These are phyloP conservation scores for Wallacemonas rigidus DNA, from an alignment of 208 protist species.

Conservation along the genomic window DNA sequence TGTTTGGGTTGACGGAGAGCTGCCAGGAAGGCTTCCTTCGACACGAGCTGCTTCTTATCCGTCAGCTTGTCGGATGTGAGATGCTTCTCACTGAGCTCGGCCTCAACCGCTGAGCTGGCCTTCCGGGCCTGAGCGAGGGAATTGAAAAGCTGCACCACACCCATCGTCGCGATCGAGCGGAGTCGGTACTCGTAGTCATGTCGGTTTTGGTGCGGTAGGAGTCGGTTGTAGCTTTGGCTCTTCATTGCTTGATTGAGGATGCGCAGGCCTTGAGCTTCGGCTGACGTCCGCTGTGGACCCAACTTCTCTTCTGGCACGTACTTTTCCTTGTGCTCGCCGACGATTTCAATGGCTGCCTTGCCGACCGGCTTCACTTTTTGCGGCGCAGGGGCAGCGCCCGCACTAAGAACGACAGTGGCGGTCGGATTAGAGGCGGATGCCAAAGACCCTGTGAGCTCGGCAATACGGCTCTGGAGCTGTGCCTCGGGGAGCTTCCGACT, in stretches of 20 bases:
- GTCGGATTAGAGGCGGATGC: not conserved
- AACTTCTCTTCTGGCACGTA: conserved; percentile 38
- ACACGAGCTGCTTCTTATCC: conserved; percentile 77
- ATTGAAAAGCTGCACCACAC: conserved; percentile 89
- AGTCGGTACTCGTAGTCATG: conserved; percentile 92
- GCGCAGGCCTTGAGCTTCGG: conserved; percentile 68
- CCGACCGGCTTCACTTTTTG: conserved; percentile 48
- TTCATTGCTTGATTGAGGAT: conserved; percentile 78
- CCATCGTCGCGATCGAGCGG: conserved; percentile 75
- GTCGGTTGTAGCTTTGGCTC: conserved; percentile 76
- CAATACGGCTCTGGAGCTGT: conserved; percentile 62
- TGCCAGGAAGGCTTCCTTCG: conserved; percentile 78
- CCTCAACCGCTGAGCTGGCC: conserved; percentile 54
- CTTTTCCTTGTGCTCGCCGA: conserved; percentile 47
- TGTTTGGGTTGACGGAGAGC: conserved; percentile 60
- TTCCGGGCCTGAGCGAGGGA: conserved; percentile 79
- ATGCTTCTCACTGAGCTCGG: conserved; percentile 30
- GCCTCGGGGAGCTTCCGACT: conserved; percentile 64
- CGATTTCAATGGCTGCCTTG: conserved; percentile 67
- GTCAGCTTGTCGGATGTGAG: conserved; percentile 73
- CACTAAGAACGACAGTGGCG: not conserved
- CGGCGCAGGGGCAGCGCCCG: not conserved
- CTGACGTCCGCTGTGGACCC: conserved; percentile 28
- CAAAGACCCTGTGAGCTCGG: conserved; percentile 46
- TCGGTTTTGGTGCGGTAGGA: conserved; percentile 69